Conservation (phyloP, 2,329 filamentous ascomycete genomes). For the Delphinella strobiligena region DNA sequence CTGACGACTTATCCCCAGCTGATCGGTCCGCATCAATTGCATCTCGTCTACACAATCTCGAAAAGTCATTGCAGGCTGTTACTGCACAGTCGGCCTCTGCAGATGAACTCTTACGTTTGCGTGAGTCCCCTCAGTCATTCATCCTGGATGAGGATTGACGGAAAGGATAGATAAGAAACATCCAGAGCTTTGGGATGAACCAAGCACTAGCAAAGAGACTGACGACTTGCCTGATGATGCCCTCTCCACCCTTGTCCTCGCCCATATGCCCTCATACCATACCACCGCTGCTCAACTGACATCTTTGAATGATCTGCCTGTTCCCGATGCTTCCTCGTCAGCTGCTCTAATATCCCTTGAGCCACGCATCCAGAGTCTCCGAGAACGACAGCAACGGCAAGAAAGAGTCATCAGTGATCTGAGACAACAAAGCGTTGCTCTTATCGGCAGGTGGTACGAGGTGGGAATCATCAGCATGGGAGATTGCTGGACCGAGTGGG, state of each 20-base stretch:
- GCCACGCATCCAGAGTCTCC: conserved; percentile 50
- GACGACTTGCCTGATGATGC: conserved; percentile 10
- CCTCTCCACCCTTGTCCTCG: conserved; percentile 26
- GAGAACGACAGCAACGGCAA: conserved; percentile 50
- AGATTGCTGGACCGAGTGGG: conserved; percentile 57
- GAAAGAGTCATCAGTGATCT: conserved; percentile 50
- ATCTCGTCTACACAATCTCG: conserved; percentile 25
- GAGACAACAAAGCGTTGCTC: conserved; percentile 48
- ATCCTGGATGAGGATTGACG: background rate
- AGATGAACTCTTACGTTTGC: conserved; percentile 27
- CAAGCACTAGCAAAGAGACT: background rate
- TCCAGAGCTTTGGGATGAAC: conserved; percentile 22
- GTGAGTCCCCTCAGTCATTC: conserved; percentile 12
- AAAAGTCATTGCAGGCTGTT: conserved; percentile 26
- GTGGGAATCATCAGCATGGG: conserved; percentile 55
- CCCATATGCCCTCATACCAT: conserved; percentile 31
- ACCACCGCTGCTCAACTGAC: conserved; percentile 31
- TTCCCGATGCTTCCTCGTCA: conserved; percentile 31
- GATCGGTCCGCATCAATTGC: conserved; percentile 13
- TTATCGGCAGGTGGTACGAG: conserved; percentile 56
- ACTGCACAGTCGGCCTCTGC: conserved; percentile 27
- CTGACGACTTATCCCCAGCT: background rate
- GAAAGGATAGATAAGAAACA: conserved; percentile 19
- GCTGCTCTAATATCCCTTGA: conserved; percentile 45
- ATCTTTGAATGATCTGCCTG: conserved; percentile 30